Percentiles rank a stretch among this genome's conserved stretches.
phyloP scores from a whole-genome alignment of 2,329 filamentous ascomycete species.

The Beauveria sp. region DNA sequence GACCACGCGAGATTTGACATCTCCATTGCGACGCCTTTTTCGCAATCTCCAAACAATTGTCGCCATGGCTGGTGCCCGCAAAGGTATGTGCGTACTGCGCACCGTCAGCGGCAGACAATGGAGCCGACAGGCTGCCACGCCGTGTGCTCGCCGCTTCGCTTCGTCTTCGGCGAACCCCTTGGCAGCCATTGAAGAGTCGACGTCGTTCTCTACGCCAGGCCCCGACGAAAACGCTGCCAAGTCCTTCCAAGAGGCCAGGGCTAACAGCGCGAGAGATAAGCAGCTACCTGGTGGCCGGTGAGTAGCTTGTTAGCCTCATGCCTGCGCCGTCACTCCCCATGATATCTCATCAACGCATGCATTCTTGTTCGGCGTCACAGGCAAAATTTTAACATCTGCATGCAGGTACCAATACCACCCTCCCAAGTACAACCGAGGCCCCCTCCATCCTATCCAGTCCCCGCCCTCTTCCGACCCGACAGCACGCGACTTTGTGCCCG shows the following conservation, averaged over 20 bases:
- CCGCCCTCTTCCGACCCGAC: constrained; percentile 79
- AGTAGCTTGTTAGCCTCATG: constrained; percentile 11
- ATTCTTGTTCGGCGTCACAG: not conserved
- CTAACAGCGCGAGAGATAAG: constrained; percentile 25
- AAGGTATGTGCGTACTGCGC: constrained; percentile 30
- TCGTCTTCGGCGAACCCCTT: constrained; percentile 36
- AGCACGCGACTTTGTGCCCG: constrained; percentile 81
- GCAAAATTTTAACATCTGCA: not conserved
- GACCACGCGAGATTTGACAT: not conserved
- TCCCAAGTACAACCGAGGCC: constrained; percentile 90
- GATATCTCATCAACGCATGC: not conserved
- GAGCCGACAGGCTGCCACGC: constrained; percentile 17
- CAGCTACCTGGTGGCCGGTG: constrained; percentile 42
- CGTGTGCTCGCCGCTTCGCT: constrained; percentile 33
- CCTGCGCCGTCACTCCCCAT: not conserved
- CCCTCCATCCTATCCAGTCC: constrained; percentile 85
- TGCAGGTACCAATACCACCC: constrained; percentile 87
- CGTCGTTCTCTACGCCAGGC: constrained; percentile 37
- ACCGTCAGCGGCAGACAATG: constrained; percentile 23
- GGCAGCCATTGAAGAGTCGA: constrained; percentile 43
- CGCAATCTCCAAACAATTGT: not conserved
- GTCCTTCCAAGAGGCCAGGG: constrained; percentile 33
- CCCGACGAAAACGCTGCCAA: constrained; percentile 32
- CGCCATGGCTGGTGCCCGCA: constrained; percentile 35
- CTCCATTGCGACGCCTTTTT: not conserved